Percentiles rank a stretch among this genome's conserved stretches.
Conservation (phyloP, 169 alveolate species). For the Plasmodium sp. region DNA sequence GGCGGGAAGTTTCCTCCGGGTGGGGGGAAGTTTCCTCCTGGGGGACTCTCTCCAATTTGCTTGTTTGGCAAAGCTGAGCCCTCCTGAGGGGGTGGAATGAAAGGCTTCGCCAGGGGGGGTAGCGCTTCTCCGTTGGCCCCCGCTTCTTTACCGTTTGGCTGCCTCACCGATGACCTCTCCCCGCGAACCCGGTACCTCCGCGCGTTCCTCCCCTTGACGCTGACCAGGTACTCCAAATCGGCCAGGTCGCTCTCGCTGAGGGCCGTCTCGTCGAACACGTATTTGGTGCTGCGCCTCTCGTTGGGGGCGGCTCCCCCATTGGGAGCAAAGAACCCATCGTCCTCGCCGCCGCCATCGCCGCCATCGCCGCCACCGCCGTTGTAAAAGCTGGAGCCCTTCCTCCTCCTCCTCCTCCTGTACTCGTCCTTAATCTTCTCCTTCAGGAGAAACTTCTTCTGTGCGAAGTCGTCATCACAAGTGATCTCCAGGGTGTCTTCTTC, state of each 20-base stretch:
- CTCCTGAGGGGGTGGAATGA: background rate
- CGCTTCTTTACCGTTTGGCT: background rate
- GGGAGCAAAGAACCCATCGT: background rate
- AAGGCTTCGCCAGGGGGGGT: background rate
- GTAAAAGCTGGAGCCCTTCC: background rate
- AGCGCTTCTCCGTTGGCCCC: background rate
- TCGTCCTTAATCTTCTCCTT: slow-evolving; percentile 16
- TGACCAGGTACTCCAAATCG: slow-evolving; percentile 11
- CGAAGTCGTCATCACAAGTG: background rate
- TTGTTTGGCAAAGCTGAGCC: background rate
- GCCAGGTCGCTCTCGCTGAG: slow-evolving; percentile 4
- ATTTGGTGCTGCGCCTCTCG: background rate
- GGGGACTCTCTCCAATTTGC: background rate
- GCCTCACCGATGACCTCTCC: background rate
- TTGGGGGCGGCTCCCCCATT: background rate
- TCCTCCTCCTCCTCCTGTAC: background rate
- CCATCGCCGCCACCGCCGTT: too few species aligned
- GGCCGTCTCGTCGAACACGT: slow-evolving; percentile 4
- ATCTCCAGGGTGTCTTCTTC: background rate
- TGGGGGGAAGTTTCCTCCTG: background rate
- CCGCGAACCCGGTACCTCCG: background rate
- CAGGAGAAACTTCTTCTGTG: background rate
- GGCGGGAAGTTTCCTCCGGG: background rate
- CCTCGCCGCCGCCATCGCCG: too few species aligned
- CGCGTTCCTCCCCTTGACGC: slow-evolving; percentile 7